Conservation (phyloP, 768 basidiomycete species). For the Pisolithus tinctorius region DNA sequence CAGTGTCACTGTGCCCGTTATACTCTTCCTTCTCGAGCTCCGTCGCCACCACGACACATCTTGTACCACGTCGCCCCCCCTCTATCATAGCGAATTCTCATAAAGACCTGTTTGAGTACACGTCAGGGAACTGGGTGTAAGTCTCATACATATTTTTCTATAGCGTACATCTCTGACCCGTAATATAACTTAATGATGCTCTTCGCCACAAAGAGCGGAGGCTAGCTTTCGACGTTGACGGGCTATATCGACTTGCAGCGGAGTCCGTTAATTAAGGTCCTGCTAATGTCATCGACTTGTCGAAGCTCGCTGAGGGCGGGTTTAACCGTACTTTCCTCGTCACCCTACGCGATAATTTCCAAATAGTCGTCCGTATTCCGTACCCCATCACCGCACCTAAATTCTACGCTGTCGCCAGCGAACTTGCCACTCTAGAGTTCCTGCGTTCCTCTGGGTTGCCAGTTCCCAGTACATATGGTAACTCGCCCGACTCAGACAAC, state of each 20-base stretch:
- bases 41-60: too few species aligned
- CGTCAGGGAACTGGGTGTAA: constrained; percentile 39
- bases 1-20: too few species aligned
- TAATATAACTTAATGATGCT: constrained; percentile 30
- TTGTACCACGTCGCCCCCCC: constrained; percentile 9
- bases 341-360: constrained; percentile 17
- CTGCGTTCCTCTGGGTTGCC: constrained; percentile 24
- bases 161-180: constrained; percentile 22
- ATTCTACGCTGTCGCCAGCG: constrained; percentile 22
- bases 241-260: constrained; percentile 36
- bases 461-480: constrained; percentile 23
- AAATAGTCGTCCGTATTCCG: constrained; percentile 4
- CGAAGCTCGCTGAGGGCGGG: constrained; percentile 38
- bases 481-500: constrained; percentile 23
- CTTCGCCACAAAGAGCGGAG: constrained; percentile 44
- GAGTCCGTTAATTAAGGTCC: constrained; percentile 32
- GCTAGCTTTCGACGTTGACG: constrained; percentile 34
- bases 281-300: constrained; percentile 30
- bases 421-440: constrained; percentile 23
- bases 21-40: too few species aligned
- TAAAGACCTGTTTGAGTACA: constrained; percentile 34
- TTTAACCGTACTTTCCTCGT: constrained; percentile 28
- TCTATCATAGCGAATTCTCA: constrained; percentile 21
- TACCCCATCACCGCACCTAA: constrained; percentile 16
- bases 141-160: constrained; percentile 26